These are phyloP conservation scores for Zymoseptoria brevis DNA, from an alignment of 2,329 filamentous ascomycete genomes.

Conservation along the genomic window DNA sequence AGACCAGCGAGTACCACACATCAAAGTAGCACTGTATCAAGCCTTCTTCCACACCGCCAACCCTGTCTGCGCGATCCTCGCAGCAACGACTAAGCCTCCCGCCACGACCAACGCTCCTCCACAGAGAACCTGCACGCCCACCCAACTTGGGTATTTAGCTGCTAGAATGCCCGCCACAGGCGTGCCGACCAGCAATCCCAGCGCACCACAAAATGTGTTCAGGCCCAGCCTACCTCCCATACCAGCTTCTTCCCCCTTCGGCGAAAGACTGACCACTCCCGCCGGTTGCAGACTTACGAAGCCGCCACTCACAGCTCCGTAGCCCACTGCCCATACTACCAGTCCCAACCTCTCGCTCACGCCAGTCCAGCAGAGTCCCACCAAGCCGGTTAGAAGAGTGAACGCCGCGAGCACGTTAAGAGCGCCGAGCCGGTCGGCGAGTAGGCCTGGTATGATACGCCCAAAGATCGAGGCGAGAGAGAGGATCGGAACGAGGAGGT, in stretches of 20 bases:
- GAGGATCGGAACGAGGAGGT: constrained; percentile 43
- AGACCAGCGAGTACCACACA: too few species aligned
- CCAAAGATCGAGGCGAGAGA: constrained; percentile 31
- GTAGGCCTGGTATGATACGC: constrained; percentile 38
- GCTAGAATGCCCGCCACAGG: constrained; percentile 21
- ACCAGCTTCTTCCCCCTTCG: not conserved
- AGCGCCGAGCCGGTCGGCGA: constrained; percentile 39
- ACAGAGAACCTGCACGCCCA: constrained; percentile 19
- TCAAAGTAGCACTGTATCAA: not conserved
- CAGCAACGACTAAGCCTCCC: constrained; percentile 11
- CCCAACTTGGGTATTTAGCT: constrained; percentile 6
- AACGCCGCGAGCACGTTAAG: constrained; percentile 38
- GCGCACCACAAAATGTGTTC: constrained; percentile 17
- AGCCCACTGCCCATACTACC: constrained; percentile 34
- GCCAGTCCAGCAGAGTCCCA: constrained; percentile 31
- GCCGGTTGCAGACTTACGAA: constrained; percentile 37
- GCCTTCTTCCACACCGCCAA: constrained; percentile 10
- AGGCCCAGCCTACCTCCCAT: constrained; percentile 21
- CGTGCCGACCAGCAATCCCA: constrained; percentile 21
- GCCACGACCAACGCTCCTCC: constrained; percentile 15
- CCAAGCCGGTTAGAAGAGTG: constrained; percentile 20
- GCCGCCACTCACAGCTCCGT: constrained; percentile 39
- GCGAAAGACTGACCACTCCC: constrained; percentile 20
- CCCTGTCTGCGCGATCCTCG: constrained; percentile 13
- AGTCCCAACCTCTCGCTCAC: constrained; percentile 26